Evolutionary conservation across 306 rosid species (phyloP), one percentile per base, ranked within the genome.

Genomic region (Purshia tridentata): DNA sequence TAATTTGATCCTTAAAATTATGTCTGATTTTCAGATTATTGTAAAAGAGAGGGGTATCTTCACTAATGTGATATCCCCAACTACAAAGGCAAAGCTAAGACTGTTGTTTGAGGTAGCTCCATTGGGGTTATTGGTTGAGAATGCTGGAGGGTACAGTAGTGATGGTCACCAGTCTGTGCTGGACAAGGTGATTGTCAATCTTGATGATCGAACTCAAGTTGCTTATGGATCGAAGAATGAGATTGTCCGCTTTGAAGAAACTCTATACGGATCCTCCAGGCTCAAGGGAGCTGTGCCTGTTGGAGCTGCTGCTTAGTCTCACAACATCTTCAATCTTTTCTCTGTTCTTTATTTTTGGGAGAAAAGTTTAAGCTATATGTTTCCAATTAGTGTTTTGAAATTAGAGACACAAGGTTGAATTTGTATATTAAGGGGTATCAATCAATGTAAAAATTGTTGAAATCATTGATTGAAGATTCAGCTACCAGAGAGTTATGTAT

Each of bases 71-170:
- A 44, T 67, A 81, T 94, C 99, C 49, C 98, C 99, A 58, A 58
- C 99, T 0, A 78, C 99, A 7, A 94, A 91, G 81, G 98, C 99
- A n/a, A 94, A 94, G 84, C 76, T 94, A 73, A 89, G 99, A 74
- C 83, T 94, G 53, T 67, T 94, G 79, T 94, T 94, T 83, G 99
- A 94, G 91, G 99, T 94, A 55, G 99, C 98, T 76, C 99, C 99
- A 15, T 84, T 94, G 48, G 99, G 96, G 15, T 48, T 94, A 0
- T 82, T 94, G 86, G 81, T 94, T 70, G 99, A 94, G 78, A 87
- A 94, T 2, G 99, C 99, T 18, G 99, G 99, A 81, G 98, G 99
- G 15, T 88, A 76, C 83, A 95, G 99, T 80, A 95, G 98, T 64
- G 98, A 95, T 68, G 99, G 99, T 2, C 78, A 78, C 4, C 80